Evolutionary conservation across 2,329 filamentous ascomycete species (phyloP).

Genomic region (Cytospora piceae): DNA sequence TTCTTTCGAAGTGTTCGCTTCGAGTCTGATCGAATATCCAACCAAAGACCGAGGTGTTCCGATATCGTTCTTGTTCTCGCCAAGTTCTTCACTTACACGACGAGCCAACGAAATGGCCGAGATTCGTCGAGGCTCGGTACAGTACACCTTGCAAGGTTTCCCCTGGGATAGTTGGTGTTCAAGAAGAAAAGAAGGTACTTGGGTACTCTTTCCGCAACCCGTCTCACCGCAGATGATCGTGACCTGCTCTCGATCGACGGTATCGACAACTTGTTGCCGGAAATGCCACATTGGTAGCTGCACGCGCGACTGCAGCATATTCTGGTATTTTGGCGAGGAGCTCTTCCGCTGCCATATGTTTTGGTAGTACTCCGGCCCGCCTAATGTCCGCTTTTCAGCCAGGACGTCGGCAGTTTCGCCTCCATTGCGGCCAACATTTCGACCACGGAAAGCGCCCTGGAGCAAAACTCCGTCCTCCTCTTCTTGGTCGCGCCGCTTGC

Average conservation of each 20-base stretch:
- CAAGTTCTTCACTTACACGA: conserved; percentile 92
- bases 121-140: conserved; percentile 92
- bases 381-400: conserved; percentile 46
- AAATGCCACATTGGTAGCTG: conserved; percentile 91
- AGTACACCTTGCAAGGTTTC: conserved; percentile 87
- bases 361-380: conserved; percentile 54
- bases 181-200: conserved; percentile 91
- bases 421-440: conserved; percentile 50
- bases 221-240: conserved; percentile 97
- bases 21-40: conserved; percentile 91
- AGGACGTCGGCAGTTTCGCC: conserved; percentile 55
- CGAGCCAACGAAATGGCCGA: conserved; percentile 93
- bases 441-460: conserved; percentile 73
- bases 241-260: conserved; percentile 79
- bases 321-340: conserved; percentile 65
- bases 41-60: conserved; percentile 84
- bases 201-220: conserved; percentile 95
- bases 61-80: conserved; percentile 79
- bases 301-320: conserved; percentile 78
- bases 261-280: conserved; percentile 73
- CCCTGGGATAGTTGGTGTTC: conserved; percentile 85
- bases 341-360: conserved; percentile 64
- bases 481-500: conserved; percentile 69
- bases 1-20: conserved; percentile 80
- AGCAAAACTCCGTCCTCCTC: conserved; percentile 76